These are phyloP conservation scores for Alternaria angustiovoidea DNA, from an alignment of 2,329 filamentous ascomycete species.

Conservation along the genomic window DNA sequence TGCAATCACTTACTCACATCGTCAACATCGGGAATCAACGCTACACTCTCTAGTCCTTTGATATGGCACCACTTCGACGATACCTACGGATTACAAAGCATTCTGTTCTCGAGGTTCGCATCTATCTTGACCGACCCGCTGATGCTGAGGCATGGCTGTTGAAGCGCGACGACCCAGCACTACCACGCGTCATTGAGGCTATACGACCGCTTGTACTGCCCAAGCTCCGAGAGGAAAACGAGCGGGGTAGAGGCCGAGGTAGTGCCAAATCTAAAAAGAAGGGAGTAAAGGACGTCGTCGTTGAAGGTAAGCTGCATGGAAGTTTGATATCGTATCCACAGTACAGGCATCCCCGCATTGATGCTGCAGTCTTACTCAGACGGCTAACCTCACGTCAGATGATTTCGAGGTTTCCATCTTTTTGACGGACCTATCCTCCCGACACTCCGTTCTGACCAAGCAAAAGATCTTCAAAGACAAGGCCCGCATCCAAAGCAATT, in stretches of 20 bases:
- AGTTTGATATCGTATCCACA: neutral
- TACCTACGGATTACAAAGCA: slow-evolving; percentile 92
- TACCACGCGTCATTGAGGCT: slow-evolving; percentile 83
- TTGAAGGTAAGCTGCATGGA: slow-evolving; percentile 68
- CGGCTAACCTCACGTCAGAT: slow-evolving; percentile 63
- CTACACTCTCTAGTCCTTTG: neutral
- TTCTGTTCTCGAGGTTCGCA: slow-evolving; percentile 94
- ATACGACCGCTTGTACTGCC: slow-evolving; percentile 87
- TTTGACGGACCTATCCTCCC: slow-evolving; percentile 82
- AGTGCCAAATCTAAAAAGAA: slow-evolving; percentile 69
- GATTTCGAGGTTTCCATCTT: slow-evolving; percentile 97
- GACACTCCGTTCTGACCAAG: slow-evolving; percentile 86
- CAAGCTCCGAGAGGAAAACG: slow-evolving; percentile 87
- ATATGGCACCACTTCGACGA: slow-evolving; percentile 86
- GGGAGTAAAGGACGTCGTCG: slow-evolving; percentile 88
- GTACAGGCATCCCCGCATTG: slow-evolving; percentile 3
- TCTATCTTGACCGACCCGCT: slow-evolving; percentile 91
- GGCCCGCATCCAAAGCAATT: slow-evolving; percentile 56
- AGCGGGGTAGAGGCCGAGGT: slow-evolving; percentile 69
- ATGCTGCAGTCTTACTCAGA: slow-evolving; percentile 21
- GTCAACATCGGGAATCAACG: neutral
- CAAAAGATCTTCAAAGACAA: slow-evolving; percentile 72
- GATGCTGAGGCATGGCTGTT: slow-evolving; percentile 85
- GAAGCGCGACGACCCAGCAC: slow-evolving; percentile 75
- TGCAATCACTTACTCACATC: neutral